These are phyloP conservation scores for Elaeis oleifera DNA, from an alignment of 202 grass and related monocot genomes.

Conservation along the genomic window DNA sequence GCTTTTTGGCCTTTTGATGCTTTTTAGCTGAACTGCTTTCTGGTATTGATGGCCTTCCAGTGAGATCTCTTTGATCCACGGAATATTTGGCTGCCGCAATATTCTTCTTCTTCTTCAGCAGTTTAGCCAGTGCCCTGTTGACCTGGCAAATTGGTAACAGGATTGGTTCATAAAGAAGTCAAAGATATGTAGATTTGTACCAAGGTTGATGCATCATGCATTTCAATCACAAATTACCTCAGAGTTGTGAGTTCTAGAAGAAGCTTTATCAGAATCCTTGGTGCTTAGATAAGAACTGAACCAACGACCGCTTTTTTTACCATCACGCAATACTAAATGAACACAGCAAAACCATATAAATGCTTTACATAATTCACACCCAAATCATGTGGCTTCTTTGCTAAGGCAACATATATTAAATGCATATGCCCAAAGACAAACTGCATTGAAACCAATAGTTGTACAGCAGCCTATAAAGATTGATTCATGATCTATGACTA, in stretches of 20 bases:
- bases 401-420: no score
- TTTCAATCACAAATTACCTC: conserved; percentile 7
- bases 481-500: neutral
- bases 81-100: neutral
- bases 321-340: neutral
- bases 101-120: neutral
- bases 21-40: conserved; percentile 9
- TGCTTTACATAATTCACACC: neutral
- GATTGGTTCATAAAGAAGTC: neutral
- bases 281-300: neutral
- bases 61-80: conserved; percentile 1
- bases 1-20: conserved; percentile 16
- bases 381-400: neutral
- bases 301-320: neutral
- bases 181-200: neutral
- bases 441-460: no score
- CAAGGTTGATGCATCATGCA: neutral
- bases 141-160: neutral
- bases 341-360: neutral
- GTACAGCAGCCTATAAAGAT: no score
- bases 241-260: neutral
- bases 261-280: conserved; percentile 4
- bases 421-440: no score
- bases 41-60: conserved; percentile 13
- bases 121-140: neutral